Evolutionary conservation across 2,329 filamentous ascomycete genomes (phyloP).

Genomic region (Alternaria arbusti): DNA sequence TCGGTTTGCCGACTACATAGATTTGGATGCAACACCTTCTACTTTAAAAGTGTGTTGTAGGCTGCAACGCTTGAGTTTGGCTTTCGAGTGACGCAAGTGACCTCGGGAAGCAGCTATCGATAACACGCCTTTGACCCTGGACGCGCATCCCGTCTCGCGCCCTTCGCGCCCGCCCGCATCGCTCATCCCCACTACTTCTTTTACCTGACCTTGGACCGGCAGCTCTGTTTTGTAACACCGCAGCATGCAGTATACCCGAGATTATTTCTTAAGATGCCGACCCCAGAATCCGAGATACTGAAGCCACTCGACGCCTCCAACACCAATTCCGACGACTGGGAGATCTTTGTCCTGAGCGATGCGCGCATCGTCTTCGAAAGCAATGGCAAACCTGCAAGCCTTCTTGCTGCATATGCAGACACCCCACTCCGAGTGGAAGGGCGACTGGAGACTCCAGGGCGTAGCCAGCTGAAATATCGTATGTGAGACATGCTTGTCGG

Average conservation of each 20-base stretch:
- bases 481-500: slow-evolving; percentile 15
- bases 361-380: slow-evolving; percentile 66
- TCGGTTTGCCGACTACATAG: background rate
- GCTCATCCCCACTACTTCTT: background rate
- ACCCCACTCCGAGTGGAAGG: slow-evolving; percentile 69
- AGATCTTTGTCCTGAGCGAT: slow-evolving; percentile 67
- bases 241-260: slow-evolving; percentile 12
- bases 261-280: slow-evolving; percentile 29
- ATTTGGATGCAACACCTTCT: background rate
- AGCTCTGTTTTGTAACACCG: background rate
- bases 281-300: slow-evolving; percentile 48
- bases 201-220: background rate
- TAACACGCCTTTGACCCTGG: slow-evolving; percentile 6
- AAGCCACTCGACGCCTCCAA: slow-evolving; percentile 50
- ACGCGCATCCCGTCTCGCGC: slow-evolving; percentile 10
- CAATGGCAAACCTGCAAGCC: slow-evolving; percentile 60
- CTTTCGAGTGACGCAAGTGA: slow-evolving; percentile 1
- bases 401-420: slow-evolving; percentile 65
- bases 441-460: slow-evolving; percentile 53
- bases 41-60: background rate
- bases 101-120: slow-evolving; percentile 1
- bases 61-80: background rate
- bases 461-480: slow-evolving; percentile 39
- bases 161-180: slow-evolving; percentile 13
- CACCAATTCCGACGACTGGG: slow-evolving; percentile 60